A percentile compares a stretch with the other conserved stretches of the same genome.
These are phyloP conservation scores for Candolleomyces aberdarensis DNA, from an alignment of 768 basidiomycete species.

Conservation along the genomic window DNA sequence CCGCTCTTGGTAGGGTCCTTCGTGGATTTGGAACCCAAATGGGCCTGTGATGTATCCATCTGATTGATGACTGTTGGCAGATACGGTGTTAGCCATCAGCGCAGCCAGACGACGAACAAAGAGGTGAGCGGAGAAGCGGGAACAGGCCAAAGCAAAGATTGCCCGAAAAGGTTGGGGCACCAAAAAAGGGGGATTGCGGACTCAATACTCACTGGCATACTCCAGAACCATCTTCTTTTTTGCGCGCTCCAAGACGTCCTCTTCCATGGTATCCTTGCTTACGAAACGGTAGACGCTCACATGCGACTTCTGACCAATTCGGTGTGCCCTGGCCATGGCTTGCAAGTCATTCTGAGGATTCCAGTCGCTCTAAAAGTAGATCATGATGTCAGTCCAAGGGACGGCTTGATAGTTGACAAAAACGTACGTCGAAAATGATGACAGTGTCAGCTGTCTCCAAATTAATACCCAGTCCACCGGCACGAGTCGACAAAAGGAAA, in stretches of 20 bases:
- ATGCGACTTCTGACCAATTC: constrained; percentile 98
- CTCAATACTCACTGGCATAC: constrained; percentile 83
- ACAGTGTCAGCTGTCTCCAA: constrained; percentile 98
- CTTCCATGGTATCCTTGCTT: constrained; percentile 99
- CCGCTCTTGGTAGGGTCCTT: constrained; percentile 76
- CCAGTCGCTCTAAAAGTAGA: constrained; percentile 78
- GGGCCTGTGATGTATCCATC: constrained; percentile 98
- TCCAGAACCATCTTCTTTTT: constrained; percentile 99
- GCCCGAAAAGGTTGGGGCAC: constrained; percentile 1
- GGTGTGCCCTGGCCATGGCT: constrained; percentile 98
- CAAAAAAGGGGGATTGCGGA: not conserved
- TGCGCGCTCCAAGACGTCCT: constrained; percentile 95
- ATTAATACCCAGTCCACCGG: constrained; percentile 97
- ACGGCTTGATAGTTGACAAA: constrained; percentile 4
- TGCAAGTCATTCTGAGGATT: constrained; percentile 98
- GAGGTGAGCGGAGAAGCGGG: not conserved
- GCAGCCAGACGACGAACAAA: not conserved
- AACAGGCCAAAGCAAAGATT: constrained; percentile 3
- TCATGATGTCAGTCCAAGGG: constrained; percentile 8
- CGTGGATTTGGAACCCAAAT: constrained; percentile 76
- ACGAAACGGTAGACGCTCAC: constrained; percentile 98
- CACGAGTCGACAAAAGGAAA: constrained; percentile 93
- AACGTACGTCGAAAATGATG: constrained; percentile 93
- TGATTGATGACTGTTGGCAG: constrained; percentile 89
- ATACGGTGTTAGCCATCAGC: constrained; percentile 3